Evolutionary conservation across 495 filamentous ascomycete species (phyloP).

Genomic region (Bathelium albidoporum): DNA sequence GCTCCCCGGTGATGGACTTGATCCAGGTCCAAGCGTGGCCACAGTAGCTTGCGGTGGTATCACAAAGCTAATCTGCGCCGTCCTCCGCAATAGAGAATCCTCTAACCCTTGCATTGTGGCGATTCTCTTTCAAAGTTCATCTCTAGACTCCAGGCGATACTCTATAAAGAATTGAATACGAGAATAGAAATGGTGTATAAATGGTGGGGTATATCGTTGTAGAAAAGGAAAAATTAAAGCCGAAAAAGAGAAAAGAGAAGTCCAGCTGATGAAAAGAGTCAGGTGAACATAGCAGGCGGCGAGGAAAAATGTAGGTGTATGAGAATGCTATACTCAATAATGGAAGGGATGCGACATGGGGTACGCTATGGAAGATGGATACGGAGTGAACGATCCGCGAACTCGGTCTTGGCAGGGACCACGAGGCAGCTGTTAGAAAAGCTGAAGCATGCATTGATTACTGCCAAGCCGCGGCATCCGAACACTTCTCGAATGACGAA

Average conservation of each 20-base stretch:
- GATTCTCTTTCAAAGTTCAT: too few species aligned
- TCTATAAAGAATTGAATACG: not conserved
- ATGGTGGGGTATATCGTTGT: not conserved
- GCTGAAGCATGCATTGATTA: constrained; percentile 1
- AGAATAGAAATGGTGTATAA: not conserved
- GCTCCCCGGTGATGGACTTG: not conserved
- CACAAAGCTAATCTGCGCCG: not conserved
- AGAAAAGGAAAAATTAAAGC: not conserved
- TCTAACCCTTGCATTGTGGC: not conserved
- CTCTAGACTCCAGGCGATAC: too few species aligned
- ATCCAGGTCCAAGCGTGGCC: not conserved
- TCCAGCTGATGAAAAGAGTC: not conserved
- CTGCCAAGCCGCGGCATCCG: not conserved
- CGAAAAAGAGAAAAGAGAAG: not conserved
- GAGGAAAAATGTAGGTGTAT: not conserved
- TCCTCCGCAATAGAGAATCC: not conserved
- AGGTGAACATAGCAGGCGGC: not conserved
- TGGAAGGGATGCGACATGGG: not conserved
- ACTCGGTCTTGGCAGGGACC: not conserved
- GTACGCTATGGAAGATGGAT: not conserved
- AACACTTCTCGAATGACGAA: not conserved
- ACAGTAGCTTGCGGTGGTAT: not conserved
- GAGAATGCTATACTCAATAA: not conserved
- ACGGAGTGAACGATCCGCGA: not conserved
- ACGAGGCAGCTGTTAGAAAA: not conserved